These are phyloP conservation scores for Phlebopus sp. DNA, from an alignment of 1,284 basidiomycete species.

Conservation along the genomic window DNA sequence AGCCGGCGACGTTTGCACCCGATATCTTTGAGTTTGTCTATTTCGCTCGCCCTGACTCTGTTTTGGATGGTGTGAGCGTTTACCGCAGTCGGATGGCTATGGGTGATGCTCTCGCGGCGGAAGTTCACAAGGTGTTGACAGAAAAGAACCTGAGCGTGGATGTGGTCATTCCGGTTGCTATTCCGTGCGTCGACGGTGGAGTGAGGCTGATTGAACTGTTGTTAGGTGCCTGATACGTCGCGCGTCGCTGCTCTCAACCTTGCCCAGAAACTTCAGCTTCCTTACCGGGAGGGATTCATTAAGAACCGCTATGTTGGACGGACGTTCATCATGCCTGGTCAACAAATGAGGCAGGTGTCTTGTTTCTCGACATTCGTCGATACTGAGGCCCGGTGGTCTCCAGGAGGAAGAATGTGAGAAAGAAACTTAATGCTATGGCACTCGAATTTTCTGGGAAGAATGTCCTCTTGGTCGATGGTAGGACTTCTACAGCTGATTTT, in stretches of 20 bases:
- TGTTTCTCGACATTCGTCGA: neutral
- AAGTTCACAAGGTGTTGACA: conserved; percentile 75
- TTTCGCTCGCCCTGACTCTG: conserved; percentile 97
- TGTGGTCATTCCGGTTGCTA: conserved; percentile 92
- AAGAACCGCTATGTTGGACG: conserved; percentile 99
- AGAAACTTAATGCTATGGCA: conserved; percentile 99
- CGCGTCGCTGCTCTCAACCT: conserved; percentile 95
- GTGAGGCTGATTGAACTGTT: conserved; percentile 3
- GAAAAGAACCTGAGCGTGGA: conserved; percentile 75
- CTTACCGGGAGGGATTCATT: conserved; percentile 98
- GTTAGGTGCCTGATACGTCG: conserved; percentile 90
- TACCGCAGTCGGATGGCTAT: conserved; percentile 99
- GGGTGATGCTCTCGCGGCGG: conserved; percentile 93
- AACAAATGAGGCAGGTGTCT: conserved; percentile 71
- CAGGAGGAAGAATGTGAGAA: conserved; percentile 91
- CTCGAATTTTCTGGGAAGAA: conserved; percentile 93
- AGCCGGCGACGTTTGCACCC: conserved; percentile 81
- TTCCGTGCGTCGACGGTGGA: neutral
- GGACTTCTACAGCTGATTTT: conserved; percentile 17
- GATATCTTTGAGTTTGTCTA: conserved; percentile 99
- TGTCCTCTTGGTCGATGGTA: conserved; percentile 94
- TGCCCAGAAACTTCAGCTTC: conserved; percentile 86
- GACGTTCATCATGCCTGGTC: conserved; percentile 99
- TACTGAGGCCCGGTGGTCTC: conserved; percentile 10
- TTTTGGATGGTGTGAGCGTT: conserved; percentile 95